These are phyloP conservation scores for Kwoniella sp. DNA, from an alignment of 768 basidiomycete species.

Conservation along the genomic window DNA sequence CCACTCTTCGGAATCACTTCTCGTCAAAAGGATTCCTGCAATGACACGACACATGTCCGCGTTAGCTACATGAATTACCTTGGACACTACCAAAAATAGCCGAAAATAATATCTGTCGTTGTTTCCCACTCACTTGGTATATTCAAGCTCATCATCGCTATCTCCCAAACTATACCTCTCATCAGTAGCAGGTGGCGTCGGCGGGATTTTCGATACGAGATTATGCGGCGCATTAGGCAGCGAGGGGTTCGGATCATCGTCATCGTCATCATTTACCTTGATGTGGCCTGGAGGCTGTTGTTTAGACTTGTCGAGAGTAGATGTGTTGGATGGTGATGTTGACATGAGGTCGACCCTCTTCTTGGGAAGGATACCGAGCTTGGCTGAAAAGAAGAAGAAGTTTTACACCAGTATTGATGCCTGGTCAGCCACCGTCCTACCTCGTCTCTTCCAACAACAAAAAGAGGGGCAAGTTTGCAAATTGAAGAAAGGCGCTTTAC, in stretches of 20 bases:
- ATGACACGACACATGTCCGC: background rate
- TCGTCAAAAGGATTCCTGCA: conserved; percentile 50
- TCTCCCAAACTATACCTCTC: conserved; percentile 38
- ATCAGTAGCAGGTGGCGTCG: conserved; percentile 41
- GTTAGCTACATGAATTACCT: too few relatives aligned
- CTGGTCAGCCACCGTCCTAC: background rate
- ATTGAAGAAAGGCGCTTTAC: too few relatives aligned
- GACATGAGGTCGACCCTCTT: conserved; percentile 52
- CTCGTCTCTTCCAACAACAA: too few relatives aligned
- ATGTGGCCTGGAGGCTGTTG: conserved; percentile 11
- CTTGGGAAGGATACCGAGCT: conserved; percentile 55
- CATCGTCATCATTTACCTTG: conserved; percentile 13
- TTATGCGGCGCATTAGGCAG: conserved; percentile 29
- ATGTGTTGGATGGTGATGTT: conserved; percentile 36
- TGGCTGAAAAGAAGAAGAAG: conserved; percentile 31
- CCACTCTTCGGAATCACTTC: conserved; percentile 14
- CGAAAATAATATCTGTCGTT: too few relatives aligned
- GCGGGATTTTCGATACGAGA: conserved; percentile 41
- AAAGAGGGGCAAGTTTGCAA: too few relatives aligned
- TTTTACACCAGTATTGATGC: background rate
- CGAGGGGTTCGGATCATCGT: conserved; percentile 42
- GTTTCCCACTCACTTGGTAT: conserved; percentile 51
- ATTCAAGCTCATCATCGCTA: conserved; percentile 54
- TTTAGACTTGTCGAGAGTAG: conserved; percentile 7
- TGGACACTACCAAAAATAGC: too few relatives aligned